Conservation (phyloP, 306 rosid genomes). For the Dalbergia oliveri region DNA sequence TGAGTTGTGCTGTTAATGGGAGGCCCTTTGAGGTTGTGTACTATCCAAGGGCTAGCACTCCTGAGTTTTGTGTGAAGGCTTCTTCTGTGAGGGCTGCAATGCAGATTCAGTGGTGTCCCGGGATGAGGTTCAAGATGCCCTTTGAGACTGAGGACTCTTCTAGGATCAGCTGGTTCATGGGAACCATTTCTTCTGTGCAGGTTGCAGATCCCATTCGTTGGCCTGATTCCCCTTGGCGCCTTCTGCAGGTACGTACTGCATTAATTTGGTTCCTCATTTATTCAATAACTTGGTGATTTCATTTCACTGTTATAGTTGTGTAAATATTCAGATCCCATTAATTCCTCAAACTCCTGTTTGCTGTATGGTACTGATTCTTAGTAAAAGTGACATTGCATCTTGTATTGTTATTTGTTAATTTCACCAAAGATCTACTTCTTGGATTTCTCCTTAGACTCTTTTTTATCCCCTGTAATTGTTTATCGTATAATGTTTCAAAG, state of each 20-base stretch:
- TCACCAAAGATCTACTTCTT: neutral
- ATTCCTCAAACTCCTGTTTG: constrained; percentile 14
- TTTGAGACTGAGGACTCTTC: constrained; percentile 97
- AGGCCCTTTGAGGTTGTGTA: constrained; percentile 85
- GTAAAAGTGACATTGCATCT: constrained; percentile 21
- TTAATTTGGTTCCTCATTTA: neutral
- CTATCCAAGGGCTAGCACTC: constrained; percentile 87
- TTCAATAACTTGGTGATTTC: constrained; percentile 9
- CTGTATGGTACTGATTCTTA: constrained; percentile 18
- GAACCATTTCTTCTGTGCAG: constrained; percentile 82
- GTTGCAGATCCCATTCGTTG: constrained; percentile 76
- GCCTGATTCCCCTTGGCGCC: constrained; percentile 98
- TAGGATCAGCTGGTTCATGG: constrained; percentile 99
- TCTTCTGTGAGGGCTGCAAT: constrained; percentile 75
- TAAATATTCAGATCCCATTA: constrained; percentile 27
- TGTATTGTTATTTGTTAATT: neutral
- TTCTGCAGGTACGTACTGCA: constrained; percentile 66
- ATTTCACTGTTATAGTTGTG: constrained; percentile 16
- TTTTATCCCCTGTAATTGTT: neutral
- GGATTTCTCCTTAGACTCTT: constrained; percentile 10
- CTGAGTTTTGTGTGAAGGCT: constrained; percentile 87
- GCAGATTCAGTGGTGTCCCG: constrained; percentile 85
- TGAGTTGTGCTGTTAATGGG: constrained; percentile 74
- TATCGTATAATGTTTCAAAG: constrained; percentile 9
- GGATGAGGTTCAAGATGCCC: constrained; percentile 98